Percentiles rank a stretch among this genome's conserved stretches.
phyloP scores from a whole-genome alignment of 2,329 filamentous ascomycete genomes.

The Botryotinia convoluta region DNA sequence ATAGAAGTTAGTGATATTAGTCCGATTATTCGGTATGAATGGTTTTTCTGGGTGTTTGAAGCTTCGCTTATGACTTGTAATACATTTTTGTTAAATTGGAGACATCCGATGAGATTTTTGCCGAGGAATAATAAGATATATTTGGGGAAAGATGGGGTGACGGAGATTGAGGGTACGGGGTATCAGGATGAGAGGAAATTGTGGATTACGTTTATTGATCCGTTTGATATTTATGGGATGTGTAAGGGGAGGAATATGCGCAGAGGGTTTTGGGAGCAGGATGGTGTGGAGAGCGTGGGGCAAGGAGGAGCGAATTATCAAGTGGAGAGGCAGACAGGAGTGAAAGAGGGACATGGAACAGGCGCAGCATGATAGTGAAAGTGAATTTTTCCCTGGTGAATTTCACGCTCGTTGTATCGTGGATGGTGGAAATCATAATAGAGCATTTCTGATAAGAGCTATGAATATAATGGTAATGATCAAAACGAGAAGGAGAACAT shows the following conservation, averaged over 20 bases:
- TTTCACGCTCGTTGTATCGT: not conserved
- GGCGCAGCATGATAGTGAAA: not conserved
- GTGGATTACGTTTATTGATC: constrained; percentile 34
- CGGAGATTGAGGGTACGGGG: constrained; percentile 49
- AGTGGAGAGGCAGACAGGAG: not conserved
- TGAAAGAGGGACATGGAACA: not conserved
- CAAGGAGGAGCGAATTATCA: not conserved
- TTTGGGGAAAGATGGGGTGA: constrained; percentile 48
- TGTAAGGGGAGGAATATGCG: constrained; percentile 30
- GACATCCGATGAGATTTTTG: constrained; percentile 51
- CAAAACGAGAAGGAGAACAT: no score
- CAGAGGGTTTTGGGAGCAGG: constrained; percentile 33
- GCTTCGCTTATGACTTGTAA: constrained; percentile 52
- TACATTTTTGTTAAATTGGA: constrained; percentile 48
- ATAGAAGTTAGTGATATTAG: constrained; percentile 39
- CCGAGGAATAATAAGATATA: constrained; percentile 50
- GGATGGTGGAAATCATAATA: not conserved
- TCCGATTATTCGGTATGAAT: constrained; percentile 54
- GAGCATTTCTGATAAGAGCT: no score
- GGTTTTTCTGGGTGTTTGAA: constrained; percentile 60
- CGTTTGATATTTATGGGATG: constrained; percentile 34
- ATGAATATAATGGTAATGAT: no score
- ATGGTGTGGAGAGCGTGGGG: constrained; percentile 21
- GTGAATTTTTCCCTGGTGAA: not conserved
- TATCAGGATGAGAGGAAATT: constrained; percentile 47